Evolutionary conservation across 768 basidiomycete species (phyloP), one percentile per base, ranked within the genome.

Genomic region (Tulasnella sp.): DNA sequence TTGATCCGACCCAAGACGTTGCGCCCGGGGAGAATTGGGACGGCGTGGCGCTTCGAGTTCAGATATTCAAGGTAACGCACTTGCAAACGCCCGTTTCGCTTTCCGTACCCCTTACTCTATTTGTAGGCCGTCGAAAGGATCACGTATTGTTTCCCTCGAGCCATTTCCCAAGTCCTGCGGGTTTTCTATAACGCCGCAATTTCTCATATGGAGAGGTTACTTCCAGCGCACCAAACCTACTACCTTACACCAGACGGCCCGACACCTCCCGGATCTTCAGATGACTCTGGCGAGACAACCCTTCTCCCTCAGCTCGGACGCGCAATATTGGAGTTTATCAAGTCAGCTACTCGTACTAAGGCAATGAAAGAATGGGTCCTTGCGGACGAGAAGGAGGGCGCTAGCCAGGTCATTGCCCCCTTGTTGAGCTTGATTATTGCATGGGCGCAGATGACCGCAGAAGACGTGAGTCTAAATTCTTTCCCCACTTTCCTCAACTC

Each of bases 401-500:
- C 24, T 34, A 37, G 28, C 64, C 64, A 69, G 34, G 74, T 58
- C 34, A 85, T 93, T 69, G 84, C 86, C 2, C 85, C 87, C 9
- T 84, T 95, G 54, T 86, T 94, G 40, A 85, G 87, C 24, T 87
- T 88, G 4, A 87, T 94, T 2, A 90, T 97, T 81, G 89, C 88
- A 31, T 94, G 93, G 85, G 88, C 91, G 20, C 95, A 96, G 84
- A 97, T 99, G 89, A 96, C 96, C 0, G 89, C 90, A 22, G 95
- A 97, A 80, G 95, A 98, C 84, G 96, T 96, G 84, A 81, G 92
- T 86, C 9, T 82, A 16, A 74, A 48, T 24, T 80, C 1, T 6
- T 9, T 31, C 41, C 2, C 14, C 14, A 2, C 34, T 5, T 44
- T 28, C 40, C 41, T 75, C 78, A 40, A 41, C 64, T 58, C 75